Conservation (phyloP, 176 grass and related monocot species). For the Stipa capillata region DNA sequence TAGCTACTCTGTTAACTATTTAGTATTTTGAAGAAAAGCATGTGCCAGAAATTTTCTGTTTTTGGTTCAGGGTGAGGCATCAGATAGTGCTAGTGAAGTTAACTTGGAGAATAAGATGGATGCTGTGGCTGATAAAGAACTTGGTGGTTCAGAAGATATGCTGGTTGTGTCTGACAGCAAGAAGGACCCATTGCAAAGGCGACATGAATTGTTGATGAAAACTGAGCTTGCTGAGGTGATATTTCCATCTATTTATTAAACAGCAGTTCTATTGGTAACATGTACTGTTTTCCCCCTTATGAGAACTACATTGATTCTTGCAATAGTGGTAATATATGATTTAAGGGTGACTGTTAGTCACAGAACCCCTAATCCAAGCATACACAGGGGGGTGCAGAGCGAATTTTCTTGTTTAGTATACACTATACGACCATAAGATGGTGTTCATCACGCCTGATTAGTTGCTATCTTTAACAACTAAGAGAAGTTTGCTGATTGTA, state of each 20-base stretch:
- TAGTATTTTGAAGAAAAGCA: not conserved
- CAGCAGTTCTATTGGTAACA: not conserved
- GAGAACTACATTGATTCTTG: not conserved
- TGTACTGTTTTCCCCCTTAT: not conserved
- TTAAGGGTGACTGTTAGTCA: not conserved
- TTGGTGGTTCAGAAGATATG: not conserved
- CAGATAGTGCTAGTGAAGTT: slow-evolving; percentile 3
- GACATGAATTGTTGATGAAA: slow-evolving; percentile 68
- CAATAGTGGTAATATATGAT: not conserved
- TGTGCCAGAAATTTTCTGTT: not conserved
- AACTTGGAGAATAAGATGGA: slow-evolving; percentile 13
- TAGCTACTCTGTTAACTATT: not conserved
- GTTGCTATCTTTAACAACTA: not conserved
- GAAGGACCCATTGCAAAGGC: slow-evolving; percentile 68
- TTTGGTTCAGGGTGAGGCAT: slow-evolving; percentile 43
- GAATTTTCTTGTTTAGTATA: not conserved
- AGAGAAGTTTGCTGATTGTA: not conserved
- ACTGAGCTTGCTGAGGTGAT: slow-evolving; percentile 82
- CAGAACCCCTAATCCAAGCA: not conserved
- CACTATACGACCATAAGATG: not conserved
- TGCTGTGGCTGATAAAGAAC: slow-evolving; percentile 23
- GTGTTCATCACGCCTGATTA: not conserved
- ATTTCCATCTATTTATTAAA: not conserved
- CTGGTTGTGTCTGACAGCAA: slow-evolving; percentile 50
- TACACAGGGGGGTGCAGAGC: no score